Evolutionary conservation across 257 asterid species (phyloP), one percentile per base, ranked within the genome.

Genomic region (Fraxinus anomala): DNA sequence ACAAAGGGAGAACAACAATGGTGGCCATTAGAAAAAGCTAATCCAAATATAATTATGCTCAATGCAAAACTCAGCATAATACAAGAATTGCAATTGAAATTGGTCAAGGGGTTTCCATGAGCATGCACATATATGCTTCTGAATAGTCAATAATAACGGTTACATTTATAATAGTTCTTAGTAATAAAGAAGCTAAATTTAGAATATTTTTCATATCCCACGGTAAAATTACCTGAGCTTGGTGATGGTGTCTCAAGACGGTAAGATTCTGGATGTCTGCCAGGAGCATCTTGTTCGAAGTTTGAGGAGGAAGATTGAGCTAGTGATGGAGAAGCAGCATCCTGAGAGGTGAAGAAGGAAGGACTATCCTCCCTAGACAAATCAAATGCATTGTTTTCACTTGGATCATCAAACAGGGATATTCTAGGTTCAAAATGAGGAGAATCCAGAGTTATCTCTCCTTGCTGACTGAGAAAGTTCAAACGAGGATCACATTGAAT

Each of bases 401-500:
- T 85, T 13, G 85, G 90, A 72, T 90, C 92, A 40, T 90, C 93
- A 80, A 89, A 90, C 61, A 76, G 85, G 44, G 94, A 75, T 14
- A 76, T 73, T 81, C 86, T 86, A 61, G 95, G 85, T 76, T 92
- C 98, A 76, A 93, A 93, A 81, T 84, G 87, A 30, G 97, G 96
- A 79, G 96, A 84, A 73, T 95, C 97, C 44, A 93, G 47, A 6
- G 79, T 80, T 47, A 85, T 87, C 80, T 95, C 97, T 66, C 89
- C 92, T 87, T 93, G 94, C 87, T 91, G 98, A 83, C 99, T 93
- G 24, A 96, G 89, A 77, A 85, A 89, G 86, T 89, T 85, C 83
- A 93, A 86, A 63, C 97, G 98, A 30, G 97, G 97, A 85, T 96
- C 99, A 63, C 98, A 93, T 13, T 92, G 99, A 69, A 84, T 77